Evolutionary conservation across 192 early-diverging fungal species (phyloP).

Genomic region (Mycoemilia scoparia): DNA sequence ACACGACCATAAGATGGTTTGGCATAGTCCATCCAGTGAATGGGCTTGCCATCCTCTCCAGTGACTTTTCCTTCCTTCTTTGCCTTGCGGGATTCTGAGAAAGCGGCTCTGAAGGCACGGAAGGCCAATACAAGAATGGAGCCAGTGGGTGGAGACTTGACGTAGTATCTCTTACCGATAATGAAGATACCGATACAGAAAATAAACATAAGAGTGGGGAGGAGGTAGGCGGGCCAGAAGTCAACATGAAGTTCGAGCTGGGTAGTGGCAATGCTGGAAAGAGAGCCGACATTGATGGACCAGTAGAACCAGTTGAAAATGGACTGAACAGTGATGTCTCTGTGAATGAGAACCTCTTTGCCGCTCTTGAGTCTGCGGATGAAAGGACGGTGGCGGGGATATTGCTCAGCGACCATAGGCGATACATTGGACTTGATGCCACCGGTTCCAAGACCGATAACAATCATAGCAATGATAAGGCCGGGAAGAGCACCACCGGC

Average conservation of each 20-base stretch:
- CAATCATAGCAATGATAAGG: constrained; percentile 44
- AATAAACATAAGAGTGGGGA: constrained; percentile 38
- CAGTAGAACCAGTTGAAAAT: constrained; percentile 79
- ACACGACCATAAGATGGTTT: constrained; percentile 29
- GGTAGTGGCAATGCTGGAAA: constrained; percentile 38
- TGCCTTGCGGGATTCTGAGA: constrained; percentile 15
- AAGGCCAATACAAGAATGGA: constrained; percentile 33
- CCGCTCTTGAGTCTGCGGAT: constrained; percentile 38
- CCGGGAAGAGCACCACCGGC: constrained; percentile 41
- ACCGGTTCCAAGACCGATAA: constrained; percentile 59
- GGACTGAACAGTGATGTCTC: constrained; percentile 48
- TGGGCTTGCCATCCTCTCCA: constrained; percentile 8
- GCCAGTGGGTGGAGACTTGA: constrained; percentile 32
- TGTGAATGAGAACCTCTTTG: constrained; percentile 41
- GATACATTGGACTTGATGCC: constrained; percentile 69
- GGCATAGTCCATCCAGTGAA: constrained; percentile 35
- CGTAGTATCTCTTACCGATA: constrained; percentile 32
- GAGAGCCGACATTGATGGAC: constrained; percentile 41
- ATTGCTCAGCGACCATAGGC: constrained; percentile 61
- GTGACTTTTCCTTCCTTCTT: constrained; percentile 12
- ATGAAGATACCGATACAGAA: constrained; percentile 33
- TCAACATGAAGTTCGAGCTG: constrained; percentile 33
- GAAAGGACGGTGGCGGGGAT: constrained; percentile 31
- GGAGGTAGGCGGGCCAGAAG: constrained; percentile 38
- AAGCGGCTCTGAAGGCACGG: constrained; percentile 10